Conservation (phyloP, 2,329 filamentous ascomycete genomes). For the Botrytis fragariae region DNA sequence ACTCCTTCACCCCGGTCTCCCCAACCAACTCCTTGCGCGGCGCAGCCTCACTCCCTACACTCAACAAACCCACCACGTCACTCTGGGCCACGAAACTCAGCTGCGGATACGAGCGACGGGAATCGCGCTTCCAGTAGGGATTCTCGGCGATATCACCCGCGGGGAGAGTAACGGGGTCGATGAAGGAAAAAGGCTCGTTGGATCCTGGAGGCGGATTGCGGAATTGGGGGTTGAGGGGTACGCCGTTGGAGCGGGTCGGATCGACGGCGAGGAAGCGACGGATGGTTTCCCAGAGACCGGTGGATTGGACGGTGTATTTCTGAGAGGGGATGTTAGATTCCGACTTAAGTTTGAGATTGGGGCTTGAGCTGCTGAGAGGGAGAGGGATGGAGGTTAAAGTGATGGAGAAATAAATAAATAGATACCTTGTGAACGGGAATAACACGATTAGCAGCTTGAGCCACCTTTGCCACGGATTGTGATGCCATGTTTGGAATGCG, state of each 20-base stretch:
- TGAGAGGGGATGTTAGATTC: conserved; percentile 42
- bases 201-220: conserved; percentile 80
- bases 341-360: conserved; percentile 28
- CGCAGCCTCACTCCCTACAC: conserved; percentile 74
- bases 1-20: conserved; percentile 66
- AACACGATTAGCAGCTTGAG: conserved; percentile 54
- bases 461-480: conserved; percentile 53
- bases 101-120: conserved; percentile 76
- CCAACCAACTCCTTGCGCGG: conserved; percentile 84
- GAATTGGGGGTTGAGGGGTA: conserved; percentile 90
- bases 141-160: conserved; percentile 87
- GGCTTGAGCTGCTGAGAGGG: conserved; percentile 18
- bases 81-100: conserved; percentile 78
- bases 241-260: conserved; percentile 81
- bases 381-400: conserved; percentile 16
- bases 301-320: conserved; percentile 96
- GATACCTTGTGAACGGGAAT: conserved; percentile 59
- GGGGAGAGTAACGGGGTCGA: conserved; percentile 80
- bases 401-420: not conserved
- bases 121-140: conserved; percentile 94
- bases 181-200: conserved; percentile 67
- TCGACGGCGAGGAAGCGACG: conserved; percentile 79
- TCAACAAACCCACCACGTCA: conserved; percentile 81
- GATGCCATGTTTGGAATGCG: conserved; percentile 45
- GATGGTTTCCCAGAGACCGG: conserved; percentile 81